Evolutionary conservation across 2,329 filamentous ascomycete genomes (phyloP).

Genomic region (Diaporthe ilicicola): DNA sequence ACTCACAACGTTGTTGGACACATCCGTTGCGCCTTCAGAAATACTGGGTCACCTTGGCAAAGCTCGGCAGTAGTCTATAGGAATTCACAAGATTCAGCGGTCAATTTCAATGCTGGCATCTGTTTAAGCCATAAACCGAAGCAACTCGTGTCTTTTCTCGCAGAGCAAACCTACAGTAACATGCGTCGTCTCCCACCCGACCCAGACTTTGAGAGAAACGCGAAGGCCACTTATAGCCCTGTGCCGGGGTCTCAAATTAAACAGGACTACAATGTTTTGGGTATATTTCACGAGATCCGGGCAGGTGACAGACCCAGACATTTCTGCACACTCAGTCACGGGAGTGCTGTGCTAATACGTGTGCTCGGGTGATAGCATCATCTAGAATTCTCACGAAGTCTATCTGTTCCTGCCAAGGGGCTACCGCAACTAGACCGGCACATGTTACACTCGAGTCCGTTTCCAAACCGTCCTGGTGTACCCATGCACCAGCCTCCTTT

Average conservation of each 20-base stretch:
- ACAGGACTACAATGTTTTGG: background rate
- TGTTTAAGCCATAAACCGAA: too few species aligned
- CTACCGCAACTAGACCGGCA: background rate
- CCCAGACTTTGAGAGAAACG: background rate
- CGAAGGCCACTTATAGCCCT: background rate
- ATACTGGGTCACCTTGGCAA: too few species aligned
- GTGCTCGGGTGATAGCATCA: constrained; percentile 14
- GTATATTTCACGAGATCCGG: background rate
- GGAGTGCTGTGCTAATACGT: background rate
- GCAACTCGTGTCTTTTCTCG: too few species aligned
- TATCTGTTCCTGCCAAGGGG: background rate
- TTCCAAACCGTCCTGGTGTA: constrained; percentile 13
- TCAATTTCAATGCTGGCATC: too few species aligned
- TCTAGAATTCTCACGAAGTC: constrained; percentile 7
- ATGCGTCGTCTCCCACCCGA: background rate
- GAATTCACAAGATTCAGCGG: too few species aligned
- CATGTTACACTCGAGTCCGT: constrained; percentile 5
- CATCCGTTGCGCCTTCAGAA: too few species aligned
- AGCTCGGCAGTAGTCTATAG: too few species aligned
- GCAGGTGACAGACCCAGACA: background rate
- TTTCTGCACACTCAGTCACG: background rate
- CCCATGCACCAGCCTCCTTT: constrained; percentile 5
- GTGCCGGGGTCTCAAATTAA: background rate
- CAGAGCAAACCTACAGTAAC: too few species aligned
- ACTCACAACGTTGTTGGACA: too few species aligned